Conservation (phyloP, 2,329 filamentous ascomycete genomes). For the Arthrinium puccinioides region DNA sequence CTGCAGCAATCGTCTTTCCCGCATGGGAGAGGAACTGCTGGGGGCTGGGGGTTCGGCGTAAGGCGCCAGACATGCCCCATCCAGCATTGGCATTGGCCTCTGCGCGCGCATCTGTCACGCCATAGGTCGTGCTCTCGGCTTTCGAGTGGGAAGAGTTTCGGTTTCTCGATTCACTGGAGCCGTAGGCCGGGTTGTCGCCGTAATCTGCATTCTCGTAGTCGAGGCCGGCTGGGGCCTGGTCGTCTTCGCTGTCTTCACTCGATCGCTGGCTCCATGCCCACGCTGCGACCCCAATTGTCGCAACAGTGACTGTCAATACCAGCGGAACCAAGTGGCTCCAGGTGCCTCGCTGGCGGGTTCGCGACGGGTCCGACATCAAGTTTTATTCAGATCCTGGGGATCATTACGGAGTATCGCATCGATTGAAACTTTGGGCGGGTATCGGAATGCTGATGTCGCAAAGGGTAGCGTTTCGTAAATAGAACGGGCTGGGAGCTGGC, state of each 20-base stretch:
- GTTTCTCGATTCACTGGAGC: slow-evolving; percentile 27
- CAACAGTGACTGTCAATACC: slow-evolving; percentile 77
- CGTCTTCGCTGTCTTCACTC: slow-evolving; percentile 63
- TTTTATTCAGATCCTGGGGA: no score
- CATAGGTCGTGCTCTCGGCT: slow-evolving; percentile 34
- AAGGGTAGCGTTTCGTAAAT: no score
- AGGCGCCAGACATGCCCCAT: slow-evolving; percentile 70
- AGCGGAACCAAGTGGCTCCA: slow-evolving; percentile 87
- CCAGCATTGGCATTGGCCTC: slow-evolving; percentile 52
- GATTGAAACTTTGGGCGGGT: no score
- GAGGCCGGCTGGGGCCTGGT: slow-evolving; percentile 43
- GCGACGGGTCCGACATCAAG: slow-evolving; percentile 58
- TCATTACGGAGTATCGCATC: no score
- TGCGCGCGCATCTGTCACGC: slow-evolving; percentile 25
- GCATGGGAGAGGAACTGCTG: slow-evolving; percentile 84
- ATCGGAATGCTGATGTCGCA: no score
- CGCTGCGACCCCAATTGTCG: slow-evolving; percentile 76
- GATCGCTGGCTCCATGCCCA: slow-evolving; percentile 92
- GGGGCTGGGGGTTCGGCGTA: slow-evolving; percentile 76
- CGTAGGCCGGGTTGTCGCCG: slow-evolving; percentile 44
- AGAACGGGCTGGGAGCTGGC: slow-evolving; percentile 2
- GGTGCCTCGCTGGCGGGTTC: slow-evolving; percentile 51
- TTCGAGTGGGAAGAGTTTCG: slow-evolving; percentile 26
- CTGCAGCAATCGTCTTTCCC: slow-evolving; percentile 71
- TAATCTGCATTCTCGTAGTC: slow-evolving; percentile 42